Conservation (phyloP, 257 asterid genomes). For the Fraxinus excelsior region DNA sequence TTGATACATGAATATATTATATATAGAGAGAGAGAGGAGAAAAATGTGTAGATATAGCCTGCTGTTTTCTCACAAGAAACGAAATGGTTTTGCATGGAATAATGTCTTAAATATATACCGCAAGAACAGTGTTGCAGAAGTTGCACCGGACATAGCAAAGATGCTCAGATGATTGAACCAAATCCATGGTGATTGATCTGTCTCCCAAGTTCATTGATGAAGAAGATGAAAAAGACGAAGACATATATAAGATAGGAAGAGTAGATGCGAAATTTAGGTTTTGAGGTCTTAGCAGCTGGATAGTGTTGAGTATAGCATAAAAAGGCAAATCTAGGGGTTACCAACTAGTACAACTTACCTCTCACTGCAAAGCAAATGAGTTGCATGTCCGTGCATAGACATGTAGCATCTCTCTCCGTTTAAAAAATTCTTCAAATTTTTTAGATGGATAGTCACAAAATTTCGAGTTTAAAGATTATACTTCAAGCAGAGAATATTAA, state of each 20-base stretch:
- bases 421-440: too few relatives aligned
- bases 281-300: slow-evolving; percentile 32
- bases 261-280: slow-evolving; percentile 39
- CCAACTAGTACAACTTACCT: slow-evolving; percentile 25
- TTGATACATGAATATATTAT: background rate
- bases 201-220: slow-evolving; percentile 29
- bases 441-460: too few relatives aligned
- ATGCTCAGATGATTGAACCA: slow-evolving; percentile 72
- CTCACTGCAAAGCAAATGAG: slow-evolving; percentile 37
- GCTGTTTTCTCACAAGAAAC: slow-evolving; percentile 1
- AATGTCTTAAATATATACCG: slow-evolving; percentile 46
- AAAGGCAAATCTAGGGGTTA: slow-evolving; percentile 46
- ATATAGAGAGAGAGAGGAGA: background rate
- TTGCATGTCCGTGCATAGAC: slow-evolving; percentile 10
- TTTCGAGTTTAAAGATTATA: too few relatives aligned
- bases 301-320: slow-evolving; percentile 15
- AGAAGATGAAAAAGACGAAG: slow-evolving; percentile 35
- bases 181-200: slow-evolving; percentile 60
- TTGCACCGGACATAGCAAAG: slow-evolving; percentile 94
- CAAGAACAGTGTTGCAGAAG: slow-evolving; percentile 95
- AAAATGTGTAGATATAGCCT: background rate
- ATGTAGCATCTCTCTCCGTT: background rate
- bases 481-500: too few relatives aligned
- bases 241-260: slow-evolving; percentile 24
- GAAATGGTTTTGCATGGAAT: background rate